Conservation (phyloP, 129 eudicot species). For the Helichrysum umbraculigerum region DNA sequence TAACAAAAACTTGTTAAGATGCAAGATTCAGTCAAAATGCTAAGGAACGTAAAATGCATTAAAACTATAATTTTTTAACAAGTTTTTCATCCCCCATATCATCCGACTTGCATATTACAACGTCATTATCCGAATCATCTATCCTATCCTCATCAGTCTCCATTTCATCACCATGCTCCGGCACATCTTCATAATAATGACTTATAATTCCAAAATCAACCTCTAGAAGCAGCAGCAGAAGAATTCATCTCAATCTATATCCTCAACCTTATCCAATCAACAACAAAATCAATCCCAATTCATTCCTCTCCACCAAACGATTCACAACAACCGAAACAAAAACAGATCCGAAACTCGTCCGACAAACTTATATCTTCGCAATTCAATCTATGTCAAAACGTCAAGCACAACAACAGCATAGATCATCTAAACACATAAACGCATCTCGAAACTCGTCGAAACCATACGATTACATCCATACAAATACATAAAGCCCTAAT, state of each 20-base stretch:
- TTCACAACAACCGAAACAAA: neutral
- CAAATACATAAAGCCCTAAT: conserved; percentile 9
- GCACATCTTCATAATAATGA: conserved; percentile 33
- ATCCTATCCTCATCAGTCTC: conserved; percentile 47
- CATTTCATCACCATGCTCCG: conserved; percentile 57
- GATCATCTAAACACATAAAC: conserved; percentile 18
- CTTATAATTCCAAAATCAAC: conserved; percentile 17
- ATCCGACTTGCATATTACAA: conserved; percentile 26
- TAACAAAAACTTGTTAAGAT: too few species aligned
- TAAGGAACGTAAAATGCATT: too few species aligned
- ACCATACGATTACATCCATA: conserved; percentile 2
- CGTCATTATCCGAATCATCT: conserved; percentile 32
- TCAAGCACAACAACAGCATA: neutral
- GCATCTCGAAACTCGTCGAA: conserved; percentile 6
- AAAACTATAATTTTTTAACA: too few species aligned
- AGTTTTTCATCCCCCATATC: conserved; percentile 54
- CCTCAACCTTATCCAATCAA: conserved; percentile 20
- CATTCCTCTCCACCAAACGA: conserved; percentile 7
- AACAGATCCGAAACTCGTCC: conserved; percentile 22
- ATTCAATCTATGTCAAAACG: conserved; percentile 25
- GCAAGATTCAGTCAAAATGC: too few species aligned
- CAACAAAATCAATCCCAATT: conserved; percentile 3
- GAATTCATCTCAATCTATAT: conserved; percentile 20
- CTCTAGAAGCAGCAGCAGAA: conserved; percentile 37
- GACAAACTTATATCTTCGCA: conserved; percentile 5